Percentiles rank a stretch among this genome's conserved stretches.
phyloP scores from a whole-genome alignment of 768 basidiomycete species.

The Crassisporium funariophilum region DNA sequence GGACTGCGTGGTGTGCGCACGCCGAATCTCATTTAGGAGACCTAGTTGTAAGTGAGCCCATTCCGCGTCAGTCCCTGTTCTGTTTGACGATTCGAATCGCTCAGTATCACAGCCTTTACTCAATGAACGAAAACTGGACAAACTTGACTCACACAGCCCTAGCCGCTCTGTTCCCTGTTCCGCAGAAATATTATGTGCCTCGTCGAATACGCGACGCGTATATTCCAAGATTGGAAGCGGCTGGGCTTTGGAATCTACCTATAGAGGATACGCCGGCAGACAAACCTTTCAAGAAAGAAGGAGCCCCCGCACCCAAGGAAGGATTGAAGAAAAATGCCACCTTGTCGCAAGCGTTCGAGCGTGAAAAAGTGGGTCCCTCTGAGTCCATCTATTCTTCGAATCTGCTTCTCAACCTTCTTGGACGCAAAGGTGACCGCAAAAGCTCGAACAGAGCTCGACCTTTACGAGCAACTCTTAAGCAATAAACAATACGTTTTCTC shows the following conservation, averaged over 20 bases:
- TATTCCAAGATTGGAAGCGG: conserved; percentile 58
- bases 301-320: conserved; percentile 30
- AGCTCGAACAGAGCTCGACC: conserved; percentile 55
- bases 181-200: conserved; percentile 77
- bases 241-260: conserved; percentile 61
- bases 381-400: neutral
- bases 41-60: conserved; percentile 56
- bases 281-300: conserved; percentile 38
- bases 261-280: conserved; percentile 47
- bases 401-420: neutral
- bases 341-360: conserved; percentile 60
- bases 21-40: conserved; percentile 68
- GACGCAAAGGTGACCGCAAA: conserved; percentile 55
- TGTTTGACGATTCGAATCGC: conserved; percentile 9
- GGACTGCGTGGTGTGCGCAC: conserved; percentile 66
- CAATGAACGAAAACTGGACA: conserved; percentile 63
- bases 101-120: conserved; percentile 67
- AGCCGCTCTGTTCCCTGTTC: conserved; percentile 58
- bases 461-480: conserved; percentile 58
- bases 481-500: conserved; percentile 53
- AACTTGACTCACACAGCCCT: conserved; percentile 56
- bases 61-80: neutral
- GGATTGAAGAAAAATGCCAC: conserved; percentile 35
- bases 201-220: conserved; percentile 59
- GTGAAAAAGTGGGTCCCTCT: conserved; percentile 54